phyloP scores from a whole-genome alignment of 495 filamentous ascomycete species.

The Talaromyces trachyspermus region DNA sequence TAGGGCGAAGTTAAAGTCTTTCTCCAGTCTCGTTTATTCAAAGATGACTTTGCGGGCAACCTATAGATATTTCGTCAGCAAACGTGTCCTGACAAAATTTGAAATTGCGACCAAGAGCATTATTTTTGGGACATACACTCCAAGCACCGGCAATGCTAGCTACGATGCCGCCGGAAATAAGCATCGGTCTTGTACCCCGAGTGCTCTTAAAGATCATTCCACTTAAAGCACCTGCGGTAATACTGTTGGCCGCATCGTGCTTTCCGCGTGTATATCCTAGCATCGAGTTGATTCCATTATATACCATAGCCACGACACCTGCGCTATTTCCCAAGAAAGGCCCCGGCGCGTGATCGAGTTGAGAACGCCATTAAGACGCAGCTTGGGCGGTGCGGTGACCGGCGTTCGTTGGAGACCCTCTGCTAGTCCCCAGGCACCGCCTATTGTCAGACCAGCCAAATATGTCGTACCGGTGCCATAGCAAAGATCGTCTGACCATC shows the following conservation, averaged over 20 bases:
- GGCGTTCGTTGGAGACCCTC: constrained; percentile 76
- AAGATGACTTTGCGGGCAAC: constrained; percentile 52
- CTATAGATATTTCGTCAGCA: constrained; percentile 35
- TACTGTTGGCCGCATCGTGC: constrained; percentile 84
- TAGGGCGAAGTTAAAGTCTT: background rate
- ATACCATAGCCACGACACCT: constrained; percentile 89
- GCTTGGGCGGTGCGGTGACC: constrained; percentile 69
- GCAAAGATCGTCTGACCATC: constrained; percentile 96
- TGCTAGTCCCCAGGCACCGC: constrained; percentile 83
- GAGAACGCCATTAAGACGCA: constrained; percentile 85
- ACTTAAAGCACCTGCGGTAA: constrained; percentile 74
- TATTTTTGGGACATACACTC: constrained; percentile 57
- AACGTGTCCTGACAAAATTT: too few species aligned
- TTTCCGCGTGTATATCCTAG: constrained; percentile 80
- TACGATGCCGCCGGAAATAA: constrained; percentile 84
- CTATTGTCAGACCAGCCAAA: constrained; percentile 73
- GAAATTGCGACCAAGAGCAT: background rate
- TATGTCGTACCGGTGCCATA: constrained; percentile 96
- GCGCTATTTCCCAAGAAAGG: constrained; percentile 97
- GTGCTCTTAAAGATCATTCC: constrained; percentile 97
- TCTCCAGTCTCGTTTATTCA: constrained; percentile 18
- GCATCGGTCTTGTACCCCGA: constrained; percentile 78
- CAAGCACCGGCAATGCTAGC: constrained; percentile 76
- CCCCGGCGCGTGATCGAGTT: constrained; percentile 89
- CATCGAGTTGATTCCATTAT: constrained; percentile 88